Percentiles rank a stretch among this genome's conserved stretches.
These are phyloP conservation scores for Phytophthora citrophthora DNA, from an alignment of 352 stramenopile species.

Conservation along the genomic window DNA sequence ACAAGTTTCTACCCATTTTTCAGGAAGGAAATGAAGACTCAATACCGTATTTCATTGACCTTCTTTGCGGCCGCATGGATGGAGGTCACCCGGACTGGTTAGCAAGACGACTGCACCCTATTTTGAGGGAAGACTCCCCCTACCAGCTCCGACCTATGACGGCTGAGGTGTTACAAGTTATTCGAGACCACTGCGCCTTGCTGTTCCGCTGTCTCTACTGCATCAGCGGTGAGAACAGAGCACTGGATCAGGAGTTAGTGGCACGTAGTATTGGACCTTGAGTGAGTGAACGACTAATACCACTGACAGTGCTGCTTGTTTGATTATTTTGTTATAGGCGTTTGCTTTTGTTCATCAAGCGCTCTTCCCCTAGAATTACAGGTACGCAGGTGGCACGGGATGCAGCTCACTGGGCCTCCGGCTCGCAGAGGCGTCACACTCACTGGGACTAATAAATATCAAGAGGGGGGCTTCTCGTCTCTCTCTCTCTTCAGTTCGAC, in stretches of 20 bases:
- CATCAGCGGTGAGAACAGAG: conserved; percentile 30
- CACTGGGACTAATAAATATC: conserved; percentile 45
- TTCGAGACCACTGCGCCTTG: conserved; percentile 35
- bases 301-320: conserved; percentile 28
- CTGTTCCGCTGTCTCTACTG: conserved; percentile 39
- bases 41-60: conserved; percentile 9
- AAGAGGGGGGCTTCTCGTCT: conserved; percentile 38
- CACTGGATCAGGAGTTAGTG: conserved; percentile 9
- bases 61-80: conserved; percentile 27
- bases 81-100: conserved; percentile 28
- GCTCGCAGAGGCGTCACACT: conserved; percentile 25
- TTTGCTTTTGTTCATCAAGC: conserved; percentile 33
- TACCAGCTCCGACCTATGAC: conserved; percentile 27
- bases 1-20: conserved; percentile 29
- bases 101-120: conserved; percentile 9
- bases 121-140: neutral
- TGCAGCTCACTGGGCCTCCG: conserved; percentile 37
- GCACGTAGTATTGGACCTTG: conserved; percentile 3
- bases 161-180: conserved; percentile 21
- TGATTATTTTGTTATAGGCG: conserved; percentile 29
- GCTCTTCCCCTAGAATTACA: conserved; percentile 40
- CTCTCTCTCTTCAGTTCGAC: conserved; percentile 24
- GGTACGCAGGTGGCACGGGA: conserved; percentile 29
- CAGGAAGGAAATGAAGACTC: conserved; percentile 7
- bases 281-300: too few species aligned